These are phyloP conservation scores for Aspergillus aculeatus DNA, from an alignment of 2,329 filamentous ascomycete species.

Conservation along the genomic window DNA sequence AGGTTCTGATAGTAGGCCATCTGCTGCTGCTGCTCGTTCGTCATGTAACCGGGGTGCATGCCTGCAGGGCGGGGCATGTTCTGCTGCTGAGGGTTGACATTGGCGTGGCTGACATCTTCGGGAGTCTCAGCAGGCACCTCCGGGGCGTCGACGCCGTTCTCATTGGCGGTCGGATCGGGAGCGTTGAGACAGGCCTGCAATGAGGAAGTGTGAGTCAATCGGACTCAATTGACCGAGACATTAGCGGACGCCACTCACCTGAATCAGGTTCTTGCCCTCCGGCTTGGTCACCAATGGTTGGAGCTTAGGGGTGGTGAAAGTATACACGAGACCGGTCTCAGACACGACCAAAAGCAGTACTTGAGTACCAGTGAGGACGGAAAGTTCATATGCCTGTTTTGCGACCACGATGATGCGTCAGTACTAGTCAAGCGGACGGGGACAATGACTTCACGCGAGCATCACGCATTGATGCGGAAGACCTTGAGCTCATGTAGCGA, in stretches of 20 bases:
- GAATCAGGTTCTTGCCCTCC: constrained; percentile 98
- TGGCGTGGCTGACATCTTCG: constrained; percentile 77
- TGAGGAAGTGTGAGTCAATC: constrained; percentile 18
- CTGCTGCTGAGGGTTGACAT: constrained; percentile 67
- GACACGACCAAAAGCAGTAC: constrained; percentile 95
- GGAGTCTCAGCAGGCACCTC: constrained; percentile 79
- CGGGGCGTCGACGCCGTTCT: constrained; percentile 74
- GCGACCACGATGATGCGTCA: constrained; percentile 20
- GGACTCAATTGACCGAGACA: neutral
- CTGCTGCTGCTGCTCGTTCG: constrained; percentile 67
- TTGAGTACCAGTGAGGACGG: constrained; percentile 95
- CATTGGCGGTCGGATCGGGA: constrained; percentile 80
- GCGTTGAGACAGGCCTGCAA: constrained; percentile 89
- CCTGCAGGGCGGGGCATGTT: constrained; percentile 67
- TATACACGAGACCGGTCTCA: constrained; percentile 95
- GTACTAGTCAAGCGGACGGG: neutral
- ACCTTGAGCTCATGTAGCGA: constrained; percentile 8
- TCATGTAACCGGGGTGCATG: constrained; percentile 70
- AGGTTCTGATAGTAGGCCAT: constrained; percentile 83
- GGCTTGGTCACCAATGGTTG: constrained; percentile 97
- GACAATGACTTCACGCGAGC: neutral
- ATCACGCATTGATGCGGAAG: constrained; percentile 1
- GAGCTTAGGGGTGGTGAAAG: constrained; percentile 96
- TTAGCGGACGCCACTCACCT: constrained; percentile 61
- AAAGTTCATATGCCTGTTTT: constrained; percentile 87